These are phyloP conservation scores for Pythium diclinum DNA, from an alignment of 352 stramenopile genomes.

Conservation along the genomic window DNA sequence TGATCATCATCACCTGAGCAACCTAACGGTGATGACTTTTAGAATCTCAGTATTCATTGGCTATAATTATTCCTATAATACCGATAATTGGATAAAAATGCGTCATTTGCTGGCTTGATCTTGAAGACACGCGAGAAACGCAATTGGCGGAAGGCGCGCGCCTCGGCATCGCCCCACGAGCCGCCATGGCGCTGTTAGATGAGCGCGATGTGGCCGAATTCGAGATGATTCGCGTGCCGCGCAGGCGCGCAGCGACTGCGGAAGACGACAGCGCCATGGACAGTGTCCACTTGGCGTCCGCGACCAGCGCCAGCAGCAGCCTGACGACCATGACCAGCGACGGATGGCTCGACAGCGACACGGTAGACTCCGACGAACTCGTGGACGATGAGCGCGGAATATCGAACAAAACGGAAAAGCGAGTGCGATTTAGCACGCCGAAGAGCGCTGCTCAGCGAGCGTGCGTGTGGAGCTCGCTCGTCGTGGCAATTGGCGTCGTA, in stretches of 20 bases:
- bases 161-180: not conserved
- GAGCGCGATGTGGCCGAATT: slow-evolving; percentile 7
- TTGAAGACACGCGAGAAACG: slow-evolving; percentile 3
- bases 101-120: not conserved
- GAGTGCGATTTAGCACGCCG: not conserved
- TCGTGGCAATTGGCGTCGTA: slow-evolving; percentile 16
- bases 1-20: not conserved
- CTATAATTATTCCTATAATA: not conserved
- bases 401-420: not conserved
- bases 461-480: slow-evolving; percentile 5
- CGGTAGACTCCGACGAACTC: not conserved
- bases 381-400: not conserved
- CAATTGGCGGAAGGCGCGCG: slow-evolving; percentile 8
- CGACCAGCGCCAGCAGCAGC: not conserved
- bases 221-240: slow-evolving; percentile 21
- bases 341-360: not conserved
- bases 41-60: not conserved
- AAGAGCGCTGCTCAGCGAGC: not conserved
- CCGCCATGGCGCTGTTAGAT: not conserved
- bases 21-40: not conserved
- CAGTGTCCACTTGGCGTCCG: slow-evolving; percentile 1
- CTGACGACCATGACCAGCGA: not conserved
- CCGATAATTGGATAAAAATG: not conserved
- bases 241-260: slow-evolving; percentile 16
- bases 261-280: slow-evolving; percentile 5